These are phyloP conservation scores for Citrus glauca DNA, from an alignment of 345 rosid species.

Conservation along the genomic window DNA sequence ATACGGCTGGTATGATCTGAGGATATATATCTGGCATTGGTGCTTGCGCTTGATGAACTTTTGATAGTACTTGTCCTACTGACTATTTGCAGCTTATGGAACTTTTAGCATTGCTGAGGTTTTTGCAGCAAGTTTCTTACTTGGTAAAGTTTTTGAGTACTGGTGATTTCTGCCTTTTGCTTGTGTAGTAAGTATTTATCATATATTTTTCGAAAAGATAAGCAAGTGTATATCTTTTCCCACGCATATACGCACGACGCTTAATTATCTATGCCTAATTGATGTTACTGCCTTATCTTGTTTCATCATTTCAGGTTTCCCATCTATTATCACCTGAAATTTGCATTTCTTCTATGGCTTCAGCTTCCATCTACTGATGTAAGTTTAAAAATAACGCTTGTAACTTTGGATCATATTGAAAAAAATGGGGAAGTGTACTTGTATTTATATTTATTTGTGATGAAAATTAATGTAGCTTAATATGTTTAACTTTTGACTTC, in stretches of 20 bases:
- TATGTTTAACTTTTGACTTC: neutral
- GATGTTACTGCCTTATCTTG: neutral
- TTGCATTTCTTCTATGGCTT: slow-evolving; percentile 74
- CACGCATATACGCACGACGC: neutral
- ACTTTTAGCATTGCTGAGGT: slow-evolving; percentile 29
- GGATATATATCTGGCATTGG: neutral
- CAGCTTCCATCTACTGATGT: slow-evolving; percentile 46
- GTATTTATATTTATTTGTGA: neutral
- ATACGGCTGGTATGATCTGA: neutral
- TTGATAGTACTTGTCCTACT: neutral
- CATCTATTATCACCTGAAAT: slow-evolving; percentile 60
- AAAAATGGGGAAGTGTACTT: neutral
- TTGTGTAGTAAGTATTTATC: neutral
- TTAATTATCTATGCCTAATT: neutral
- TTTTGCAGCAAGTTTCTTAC: slow-evolving; percentile 40
- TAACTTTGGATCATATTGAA: neutral
- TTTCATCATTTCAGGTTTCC: slow-evolving; percentile 22
- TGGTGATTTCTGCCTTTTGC: neutral
- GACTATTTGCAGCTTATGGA: slow-evolving; percentile 45
- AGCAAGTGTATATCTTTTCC: neutral
- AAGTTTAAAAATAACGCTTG: slow-evolving; percentile 8
- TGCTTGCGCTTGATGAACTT: neutral
- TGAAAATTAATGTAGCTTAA: neutral
- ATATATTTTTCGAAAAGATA: no score
- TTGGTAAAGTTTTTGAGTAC: slow-evolving; percentile 29